Base-by-base conservation (phyloP, 2,329 filamentous ascomycete genomes). In the Dactylellina drechsleri region DNA sequence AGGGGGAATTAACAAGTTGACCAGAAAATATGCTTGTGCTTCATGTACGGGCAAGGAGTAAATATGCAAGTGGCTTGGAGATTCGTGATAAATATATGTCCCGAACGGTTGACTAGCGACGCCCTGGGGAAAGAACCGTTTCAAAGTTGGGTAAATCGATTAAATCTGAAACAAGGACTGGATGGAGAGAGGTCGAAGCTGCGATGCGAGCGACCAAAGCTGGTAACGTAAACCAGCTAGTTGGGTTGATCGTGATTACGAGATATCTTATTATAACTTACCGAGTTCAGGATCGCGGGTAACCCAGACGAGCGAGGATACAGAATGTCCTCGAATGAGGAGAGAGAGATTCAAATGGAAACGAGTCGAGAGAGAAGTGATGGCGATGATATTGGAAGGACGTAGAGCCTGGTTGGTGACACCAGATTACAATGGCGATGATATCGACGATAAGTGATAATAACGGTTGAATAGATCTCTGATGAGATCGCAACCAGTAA, bases 41-140 rank as follows among this genome's bases (percentile, higher is more conserved):
- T 36, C 20, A 53, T 58, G 54, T 59, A 59, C 16, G 53, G 64
- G 18, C 50, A 54, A 50, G 50, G 54, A 60, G 54, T 10, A 59
- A 52, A 6, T 41, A 18, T 52, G n/a, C 20, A 12, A 52, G 12
- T 5, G 18, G 20, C 12, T 18, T 18, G 4, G 28, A 15, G 40
- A 40, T 26, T 54, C 26, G 56, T 23, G 47, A 4, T 7, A 7
- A 36, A 36, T 2, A 36, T 36, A 36, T 36, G 31, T 36, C 31
- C 10, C 31, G 31, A 36, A 36, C 6, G 10, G 31, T 40, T 36
- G 20, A 66, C 68, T 73, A 73, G 54, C 20, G 49, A 66, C 61
- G 56, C 18, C 50, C 56, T 66, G 49, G 67, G 68, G 60, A 54
- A 73, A 60, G 28, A 66, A 56, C 45, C 58, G 68, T 73, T 66